Percentiles rank a stretch among this genome's conserved stretches.
Conservation (phyloP, 345 rosid genomes). For the Carallia brachiata region DNA sequence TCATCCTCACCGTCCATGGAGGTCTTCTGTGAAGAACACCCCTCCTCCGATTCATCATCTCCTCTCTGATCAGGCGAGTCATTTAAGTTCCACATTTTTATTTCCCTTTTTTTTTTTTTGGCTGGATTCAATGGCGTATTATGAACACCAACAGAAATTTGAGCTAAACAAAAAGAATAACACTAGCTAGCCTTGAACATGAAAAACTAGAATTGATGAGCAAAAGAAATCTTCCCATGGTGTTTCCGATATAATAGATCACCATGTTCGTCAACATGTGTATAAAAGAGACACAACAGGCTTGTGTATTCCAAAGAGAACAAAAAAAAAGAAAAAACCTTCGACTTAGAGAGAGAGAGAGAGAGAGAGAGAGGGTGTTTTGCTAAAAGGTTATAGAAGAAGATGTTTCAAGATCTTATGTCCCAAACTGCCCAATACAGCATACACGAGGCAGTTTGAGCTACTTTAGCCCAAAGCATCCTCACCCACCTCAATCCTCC, state of each 20-base stretch:
- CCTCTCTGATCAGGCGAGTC: conserved; percentile 54
- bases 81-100: conserved; percentile 85
- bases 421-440: conserved; percentile 41
- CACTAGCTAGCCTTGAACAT: neutral
- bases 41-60: conserved; percentile 52
- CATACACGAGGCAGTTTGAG: conserved; percentile 47
- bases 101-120: neutral
- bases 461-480: conserved; percentile 50
- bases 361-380: conserved; percentile 16
- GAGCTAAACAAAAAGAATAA: too few species aligned
- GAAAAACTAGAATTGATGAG: neutral
- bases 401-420: conserved; percentile 17
- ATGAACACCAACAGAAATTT: too few species aligned
- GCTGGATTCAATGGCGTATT: too few species aligned
- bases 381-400: conserved; percentile 7
- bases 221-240: neutral
- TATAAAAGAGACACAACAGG: neutral
- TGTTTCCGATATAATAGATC: neutral
- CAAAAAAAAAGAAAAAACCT: too few species aligned
- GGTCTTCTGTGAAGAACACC: conserved; percentile 43
- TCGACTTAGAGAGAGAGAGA: conserved; percentile 17
- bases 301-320: conserved; percentile 15
- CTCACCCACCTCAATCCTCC: conserved; percentile 27
- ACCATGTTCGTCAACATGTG: neutral
- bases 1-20: conserved; percentile 40